These are phyloP conservation scores for Solanum verrucosum DNA, from an alignment of 257 asterid species.

Conservation along the genomic window DNA sequence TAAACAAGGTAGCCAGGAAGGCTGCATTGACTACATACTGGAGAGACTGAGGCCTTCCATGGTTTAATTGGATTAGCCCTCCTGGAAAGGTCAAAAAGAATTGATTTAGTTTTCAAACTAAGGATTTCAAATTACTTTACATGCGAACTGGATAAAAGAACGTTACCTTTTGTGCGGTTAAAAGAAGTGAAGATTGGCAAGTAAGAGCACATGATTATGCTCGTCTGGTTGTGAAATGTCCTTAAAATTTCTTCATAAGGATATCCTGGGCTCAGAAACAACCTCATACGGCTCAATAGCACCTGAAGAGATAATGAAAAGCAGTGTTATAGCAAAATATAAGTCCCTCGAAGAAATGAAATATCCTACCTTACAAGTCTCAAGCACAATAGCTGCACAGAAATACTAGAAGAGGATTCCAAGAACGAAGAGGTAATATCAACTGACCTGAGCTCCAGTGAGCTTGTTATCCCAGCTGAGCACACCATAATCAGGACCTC, in stretches of 20 bases:
- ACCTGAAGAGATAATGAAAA: conserved; percentile 33
- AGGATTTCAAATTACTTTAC: background rate
- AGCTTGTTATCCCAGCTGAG: conserved; percentile 93
- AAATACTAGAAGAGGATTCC: background rate
- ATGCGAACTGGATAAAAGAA: background rate
- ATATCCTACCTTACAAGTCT: background rate
- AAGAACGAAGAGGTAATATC: background rate
- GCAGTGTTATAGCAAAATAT: background rate
- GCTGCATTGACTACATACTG: conserved; percentile 92
- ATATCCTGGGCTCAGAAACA: conserved; percentile 91
- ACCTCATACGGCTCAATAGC: conserved; percentile 78
- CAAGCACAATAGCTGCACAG: background rate
- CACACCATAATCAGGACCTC: conserved; percentile 89
- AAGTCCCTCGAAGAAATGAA: background rate
- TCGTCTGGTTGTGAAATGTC: conserved; percentile 88
- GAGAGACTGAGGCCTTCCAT: conserved; percentile 94
- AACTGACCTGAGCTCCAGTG: conserved; percentile 85
- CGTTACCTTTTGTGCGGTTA: conserved; percentile 73
- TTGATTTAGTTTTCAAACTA: background rate
- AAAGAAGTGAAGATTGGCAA: conserved; percentile 74
- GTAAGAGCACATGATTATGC: conserved; percentile 86
- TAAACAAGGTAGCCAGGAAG: conserved; percentile 71
- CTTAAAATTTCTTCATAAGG: conserved; percentile 89
- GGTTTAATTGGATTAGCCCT: conserved; percentile 80
- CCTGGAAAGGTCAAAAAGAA: conserved; percentile 37